A percentile compares a stretch with the other conserved stretches of the same genome.
These are phyloP conservation scores for Venturia carpophila DNA, from an alignment of 2,329 filamentous ascomycete species.

Conservation along the genomic window DNA sequence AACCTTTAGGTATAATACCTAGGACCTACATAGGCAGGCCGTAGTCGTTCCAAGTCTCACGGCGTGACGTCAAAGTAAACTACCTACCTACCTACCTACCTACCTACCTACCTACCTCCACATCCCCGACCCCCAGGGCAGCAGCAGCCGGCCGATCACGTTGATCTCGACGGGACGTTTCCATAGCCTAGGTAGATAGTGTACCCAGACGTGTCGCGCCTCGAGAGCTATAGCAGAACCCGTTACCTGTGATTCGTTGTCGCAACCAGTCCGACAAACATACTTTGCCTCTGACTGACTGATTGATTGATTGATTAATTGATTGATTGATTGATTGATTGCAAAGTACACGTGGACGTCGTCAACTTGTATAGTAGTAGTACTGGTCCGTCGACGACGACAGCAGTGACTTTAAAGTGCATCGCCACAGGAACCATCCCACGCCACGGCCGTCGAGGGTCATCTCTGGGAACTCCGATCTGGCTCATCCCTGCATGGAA, in stretches of 20 bases:
- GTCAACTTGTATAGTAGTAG: too few relatives aligned
- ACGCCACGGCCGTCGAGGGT: neutral
- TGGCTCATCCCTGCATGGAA: conserved; percentile 10
- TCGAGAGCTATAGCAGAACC: conserved; percentile 2
- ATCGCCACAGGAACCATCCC: conserved; percentile 7
- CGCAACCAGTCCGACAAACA: neutral
- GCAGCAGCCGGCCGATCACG: conserved; percentile 10
- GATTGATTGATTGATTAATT: conserved; percentile 13
- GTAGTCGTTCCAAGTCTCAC: too few relatives aligned
- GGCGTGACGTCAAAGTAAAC: neutral
- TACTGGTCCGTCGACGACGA: neutral
- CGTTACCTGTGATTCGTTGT: conserved; percentile 9
- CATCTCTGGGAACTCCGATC: neutral
- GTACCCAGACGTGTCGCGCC: neutral
- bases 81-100: too few relatives aligned
- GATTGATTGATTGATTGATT: conserved; percentile 12
- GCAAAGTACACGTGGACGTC: conserved; percentile 14
- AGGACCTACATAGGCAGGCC: too few relatives aligned
- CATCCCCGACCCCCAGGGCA: too few relatives aligned
- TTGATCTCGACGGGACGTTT: neutral
- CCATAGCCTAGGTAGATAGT: too few relatives aligned
- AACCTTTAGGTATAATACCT: neutral
- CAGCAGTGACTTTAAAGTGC: neutral
- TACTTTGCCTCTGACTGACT: conserved; percentile 13
- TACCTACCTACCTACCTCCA: too few relatives aligned